Percentiles rank a stretch among this genome's conserved stretches.
phyloP scores from a whole-genome alignment of 164 flowering plant species.

The Kalanchoe fedtschenkoi region DNA sequence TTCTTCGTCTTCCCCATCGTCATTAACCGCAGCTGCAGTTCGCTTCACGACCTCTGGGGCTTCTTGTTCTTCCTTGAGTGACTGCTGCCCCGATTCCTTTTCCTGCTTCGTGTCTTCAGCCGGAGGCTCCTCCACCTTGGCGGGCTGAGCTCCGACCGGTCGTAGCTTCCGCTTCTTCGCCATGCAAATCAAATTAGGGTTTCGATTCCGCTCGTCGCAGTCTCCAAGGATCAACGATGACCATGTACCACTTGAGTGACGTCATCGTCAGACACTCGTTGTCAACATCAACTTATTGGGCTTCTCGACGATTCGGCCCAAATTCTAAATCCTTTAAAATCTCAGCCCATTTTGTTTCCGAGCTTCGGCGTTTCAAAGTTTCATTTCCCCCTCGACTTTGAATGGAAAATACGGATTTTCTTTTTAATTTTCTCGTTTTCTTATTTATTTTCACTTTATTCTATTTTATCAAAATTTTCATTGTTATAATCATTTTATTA shows the following conservation, averaged over 20 bases:
- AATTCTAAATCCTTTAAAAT: background rate
- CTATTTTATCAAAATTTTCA: no score
- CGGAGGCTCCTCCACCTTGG: background rate
- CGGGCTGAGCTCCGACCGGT: background rate
- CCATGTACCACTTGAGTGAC: background rate
- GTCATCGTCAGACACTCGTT: background rate
- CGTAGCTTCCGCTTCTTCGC: background rate
- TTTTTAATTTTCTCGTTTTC: no score
- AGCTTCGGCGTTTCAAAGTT: no score
- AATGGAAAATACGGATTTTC: conserved; percentile 8
- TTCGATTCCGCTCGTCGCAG: conserved; percentile 1
- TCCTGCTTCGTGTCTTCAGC: background rate
- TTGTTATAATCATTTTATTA: no score
- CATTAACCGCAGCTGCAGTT: conserved; percentile 4
- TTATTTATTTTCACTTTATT: no score
- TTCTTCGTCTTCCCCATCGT: conserved; percentile 2
- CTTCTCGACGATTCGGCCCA: background rate
- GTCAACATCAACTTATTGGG: background rate
- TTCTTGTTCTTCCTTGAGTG: conserved; percentile 1
- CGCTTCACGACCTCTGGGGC: background rate
- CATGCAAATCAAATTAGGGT: background rate
- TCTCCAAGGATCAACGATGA: background rate
- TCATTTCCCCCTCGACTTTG: background rate
- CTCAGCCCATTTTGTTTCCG: no score
- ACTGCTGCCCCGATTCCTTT: background rate